Conservation (phyloP, 108 stramenopile species). For the Cyclostephanos invisitatus region DNA sequence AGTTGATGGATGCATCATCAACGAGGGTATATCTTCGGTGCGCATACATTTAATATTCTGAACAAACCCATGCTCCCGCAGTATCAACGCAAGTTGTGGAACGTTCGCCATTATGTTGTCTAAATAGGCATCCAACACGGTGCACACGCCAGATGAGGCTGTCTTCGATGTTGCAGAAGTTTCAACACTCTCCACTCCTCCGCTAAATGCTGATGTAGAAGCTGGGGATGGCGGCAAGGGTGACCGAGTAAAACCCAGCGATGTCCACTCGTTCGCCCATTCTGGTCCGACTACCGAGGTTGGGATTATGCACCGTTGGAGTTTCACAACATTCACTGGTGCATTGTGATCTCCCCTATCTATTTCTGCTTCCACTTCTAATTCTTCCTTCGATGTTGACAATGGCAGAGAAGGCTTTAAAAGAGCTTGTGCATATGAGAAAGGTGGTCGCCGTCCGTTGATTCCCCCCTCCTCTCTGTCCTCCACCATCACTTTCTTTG, state of each 20-base stretch:
- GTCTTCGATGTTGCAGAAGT: neutral
- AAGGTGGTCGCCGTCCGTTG: conserved; percentile 1
- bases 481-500: conserved; percentile 17
- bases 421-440: conserved; percentile 41
- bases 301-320: conserved; percentile 77
- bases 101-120: conserved; percentile 90
- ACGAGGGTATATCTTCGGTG: conserved; percentile 75
- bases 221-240: conserved; percentile 8
- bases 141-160: conserved; percentile 42
- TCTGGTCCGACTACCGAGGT: conserved; percentile 35
- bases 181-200: neutral
- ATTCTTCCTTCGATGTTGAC: neutral
- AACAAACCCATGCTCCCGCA: conserved; percentile 80
- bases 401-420: conserved; percentile 35
- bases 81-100: conserved; percentile 80
- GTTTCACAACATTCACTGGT: conserved; percentile 51
- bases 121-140: conserved; percentile 80
- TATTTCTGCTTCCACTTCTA: conserved; percentile 1
- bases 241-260: conserved; percentile 28
- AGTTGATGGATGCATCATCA: conserved; percentile 74
- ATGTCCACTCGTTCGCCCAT: conserved; percentile 18
- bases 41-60: conserved; percentile 77
- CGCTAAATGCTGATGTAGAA: neutral
- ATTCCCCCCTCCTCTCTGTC: neutral
- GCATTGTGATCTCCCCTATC: conserved; percentile 15